Conservation (phyloP, 1,139 yeast species). For the Debaryomycetaceae sp. region DNA sequence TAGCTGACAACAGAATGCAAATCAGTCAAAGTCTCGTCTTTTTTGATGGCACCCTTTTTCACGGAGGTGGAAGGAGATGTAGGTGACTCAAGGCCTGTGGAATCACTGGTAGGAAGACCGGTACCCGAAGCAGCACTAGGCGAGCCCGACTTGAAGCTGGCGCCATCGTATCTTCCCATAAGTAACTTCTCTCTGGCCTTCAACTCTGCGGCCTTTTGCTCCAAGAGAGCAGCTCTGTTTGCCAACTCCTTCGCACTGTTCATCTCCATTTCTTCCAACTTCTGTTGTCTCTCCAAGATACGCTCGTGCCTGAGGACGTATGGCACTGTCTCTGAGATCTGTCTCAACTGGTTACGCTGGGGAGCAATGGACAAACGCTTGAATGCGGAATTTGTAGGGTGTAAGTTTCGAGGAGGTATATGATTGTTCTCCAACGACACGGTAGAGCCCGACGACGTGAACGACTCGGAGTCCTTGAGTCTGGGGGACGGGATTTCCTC, state of each 20-base stretch:
- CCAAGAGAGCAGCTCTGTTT: constrained; percentile 69
- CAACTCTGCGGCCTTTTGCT: constrained; percentile 70
- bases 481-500: constrained; percentile 28
- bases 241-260: constrained; percentile 74
- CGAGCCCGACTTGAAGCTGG: background rate
- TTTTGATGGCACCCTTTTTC: constrained; percentile 23
- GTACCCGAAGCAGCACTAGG: background rate
- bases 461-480: constrained; percentile 26
- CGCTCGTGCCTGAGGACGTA: constrained; percentile 76
- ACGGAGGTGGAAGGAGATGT: constrained; percentile 2
- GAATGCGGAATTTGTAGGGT: constrained; percentile 37
- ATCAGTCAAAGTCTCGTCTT: constrained; percentile 55
- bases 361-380: constrained; percentile 57
- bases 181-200: constrained; percentile 61
- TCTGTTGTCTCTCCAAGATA: constrained; percentile 69
- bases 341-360: constrained; percentile 67
- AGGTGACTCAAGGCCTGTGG: constrained; percentile 4
- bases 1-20: constrained; percentile 42
- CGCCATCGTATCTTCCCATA: constrained; percentile 34
- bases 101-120: constrained; percentile 4
- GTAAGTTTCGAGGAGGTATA: constrained; percentile 30
- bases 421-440: constrained; percentile 21
- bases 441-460: constrained; percentile 32
- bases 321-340: constrained; percentile 78
- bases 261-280: constrained; percentile 73